These are phyloP conservation scores for Stevia rebaudiana DNA, from an alignment of 140 eudicot genomes.

Conservation along the genomic window DNA sequence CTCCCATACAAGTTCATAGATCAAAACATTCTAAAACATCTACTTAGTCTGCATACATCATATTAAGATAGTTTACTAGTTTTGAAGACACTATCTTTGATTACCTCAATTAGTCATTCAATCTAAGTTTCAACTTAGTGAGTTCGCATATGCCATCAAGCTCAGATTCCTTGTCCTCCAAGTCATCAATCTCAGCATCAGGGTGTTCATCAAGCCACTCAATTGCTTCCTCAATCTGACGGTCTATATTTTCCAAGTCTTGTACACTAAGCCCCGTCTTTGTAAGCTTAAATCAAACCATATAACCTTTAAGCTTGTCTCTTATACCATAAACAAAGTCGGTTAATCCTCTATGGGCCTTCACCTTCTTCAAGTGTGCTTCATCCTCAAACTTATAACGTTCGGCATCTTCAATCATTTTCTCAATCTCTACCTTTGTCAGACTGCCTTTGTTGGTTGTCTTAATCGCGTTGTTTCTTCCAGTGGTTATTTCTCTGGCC, in stretches of 20 bases:
- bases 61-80: background rate
- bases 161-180: background rate
- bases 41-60: background rate
- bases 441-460: background rate
- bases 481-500: background rate
- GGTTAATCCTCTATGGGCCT: background rate
- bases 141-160: background rate
- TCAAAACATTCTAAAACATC: background rate
- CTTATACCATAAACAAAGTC: background rate
- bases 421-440: background rate
- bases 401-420: background rate
- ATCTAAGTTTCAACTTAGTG: background rate
- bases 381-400: conserved; percentile 2
- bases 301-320: background rate
- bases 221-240: background rate
- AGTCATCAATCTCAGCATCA: background rate
- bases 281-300: background rate
- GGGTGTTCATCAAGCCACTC: conserved; percentile 13
- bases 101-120: background rate
- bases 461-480: background rate
- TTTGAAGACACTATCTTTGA: background rate
- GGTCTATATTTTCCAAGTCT: background rate
- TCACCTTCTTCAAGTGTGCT: conserved; percentile 9
- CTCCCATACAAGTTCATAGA: background rate
- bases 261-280: background rate